phyloP scores from a whole-genome alignment of 2,329 filamentous ascomycete species.

The Myriosclerotinia scirpicola region DNA sequence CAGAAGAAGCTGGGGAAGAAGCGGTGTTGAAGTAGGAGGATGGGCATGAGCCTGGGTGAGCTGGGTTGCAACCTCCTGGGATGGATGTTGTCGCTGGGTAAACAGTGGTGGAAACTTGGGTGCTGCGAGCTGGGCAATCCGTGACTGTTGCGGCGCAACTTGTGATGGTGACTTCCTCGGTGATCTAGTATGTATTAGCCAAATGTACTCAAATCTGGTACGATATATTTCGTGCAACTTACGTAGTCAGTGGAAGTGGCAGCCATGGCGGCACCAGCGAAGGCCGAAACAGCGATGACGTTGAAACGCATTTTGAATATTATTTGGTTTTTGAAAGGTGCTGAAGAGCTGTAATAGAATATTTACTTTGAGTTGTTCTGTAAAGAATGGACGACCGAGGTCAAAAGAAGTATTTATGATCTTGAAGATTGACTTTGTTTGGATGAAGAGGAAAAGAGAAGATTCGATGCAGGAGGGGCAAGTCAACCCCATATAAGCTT shows the following conservation, averaged over 20 bases:
- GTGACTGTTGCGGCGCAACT: slow-evolving; percentile 24
- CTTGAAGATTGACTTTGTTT: slow-evolving; percentile 29
- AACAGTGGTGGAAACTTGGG: slow-evolving; percentile 15
- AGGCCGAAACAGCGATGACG: slow-evolving; percentile 25
- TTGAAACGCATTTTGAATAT: slow-evolving; percentile 31
- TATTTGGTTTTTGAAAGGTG: slow-evolving; percentile 25
- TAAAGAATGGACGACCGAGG: slow-evolving; percentile 42
- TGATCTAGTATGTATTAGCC: slow-evolving; percentile 12
- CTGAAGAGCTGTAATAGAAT: slow-evolving; percentile 32
- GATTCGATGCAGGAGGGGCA: slow-evolving; percentile 21
- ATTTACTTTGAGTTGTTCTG: slow-evolving; percentile 26
- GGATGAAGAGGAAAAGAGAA: slow-evolving; percentile 32
- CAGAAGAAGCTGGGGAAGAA: not conserved
- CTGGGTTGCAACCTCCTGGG: slow-evolving; percentile 5
- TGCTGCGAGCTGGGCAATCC: slow-evolving; percentile 24
- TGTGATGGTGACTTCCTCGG: slow-evolving; percentile 25
- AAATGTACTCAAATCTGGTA: not conserved
- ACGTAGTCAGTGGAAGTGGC: slow-evolving; percentile 22
- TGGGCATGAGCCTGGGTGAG: not conserved
- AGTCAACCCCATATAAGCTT: slow-evolving; percentile 28
- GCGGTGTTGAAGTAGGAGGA: not conserved
- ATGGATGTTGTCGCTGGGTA: slow-evolving; percentile 10
- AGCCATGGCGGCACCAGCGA: slow-evolving; percentile 26
- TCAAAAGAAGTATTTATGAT: slow-evolving; percentile 33
- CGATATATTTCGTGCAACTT: not conserved